Percentiles rank a stretch among this genome's conserved stretches.
These are phyloP conservation scores for Stachybotrys chlorohalonatus DNA, from an alignment of 2,329 filamentous ascomycete species.

Conservation along the genomic window DNA sequence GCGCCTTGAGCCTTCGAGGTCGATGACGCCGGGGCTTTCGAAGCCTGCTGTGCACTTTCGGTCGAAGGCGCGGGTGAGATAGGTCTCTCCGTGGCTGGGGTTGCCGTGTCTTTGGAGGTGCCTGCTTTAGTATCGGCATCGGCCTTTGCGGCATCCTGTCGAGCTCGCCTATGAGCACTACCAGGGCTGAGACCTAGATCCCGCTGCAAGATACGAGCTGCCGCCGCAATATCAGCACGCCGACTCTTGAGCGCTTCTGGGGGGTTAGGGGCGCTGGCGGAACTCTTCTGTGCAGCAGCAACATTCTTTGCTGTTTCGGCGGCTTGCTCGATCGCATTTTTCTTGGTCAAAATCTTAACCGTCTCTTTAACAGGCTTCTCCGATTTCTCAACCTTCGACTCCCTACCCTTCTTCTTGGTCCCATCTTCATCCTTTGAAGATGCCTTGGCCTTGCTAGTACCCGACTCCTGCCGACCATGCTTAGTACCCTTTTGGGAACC, in stretches of 20 bases:
- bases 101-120: slow-evolving; percentile 21
- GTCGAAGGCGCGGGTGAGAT: slow-evolving; percentile 10
- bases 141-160: slow-evolving; percentile 48
- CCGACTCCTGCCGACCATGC: slow-evolving; percentile 44
- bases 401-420: slow-evolving; percentile 54
- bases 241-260: slow-evolving; percentile 42
- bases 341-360: slow-evolving; percentile 55
- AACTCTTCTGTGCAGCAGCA: slow-evolving; percentile 20
- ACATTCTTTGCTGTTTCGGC: slow-evolving; percentile 35
- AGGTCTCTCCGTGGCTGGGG: slow-evolving; percentile 10
- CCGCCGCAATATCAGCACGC: slow-evolving; percentile 51
- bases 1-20: slow-evolving; percentile 16
- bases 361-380: slow-evolving; percentile 47
- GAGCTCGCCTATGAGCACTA: slow-evolving; percentile 51
- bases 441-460: slow-evolving; percentile 38
- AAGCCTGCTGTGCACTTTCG: slow-evolving; percentile 7
- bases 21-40: slow-evolving; percentile 12
- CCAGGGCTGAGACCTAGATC: slow-evolving; percentile 57
- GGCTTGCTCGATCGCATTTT: slow-evolving; percentile 39
- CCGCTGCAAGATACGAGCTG: slow-evolving; percentile 55
- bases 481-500: slow-evolving; percentile 36
- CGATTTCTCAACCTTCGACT: slow-evolving; percentile 46
- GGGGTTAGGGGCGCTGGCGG: slow-evolving; percentile 13
- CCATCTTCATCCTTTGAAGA: slow-evolving; percentile 35
- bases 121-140: slow-evolving; percentile 36